phyloP scores from a whole-genome alignment of 1,284 basidiomycete genomes.

The Fistulinella cinereoalba region DNA sequence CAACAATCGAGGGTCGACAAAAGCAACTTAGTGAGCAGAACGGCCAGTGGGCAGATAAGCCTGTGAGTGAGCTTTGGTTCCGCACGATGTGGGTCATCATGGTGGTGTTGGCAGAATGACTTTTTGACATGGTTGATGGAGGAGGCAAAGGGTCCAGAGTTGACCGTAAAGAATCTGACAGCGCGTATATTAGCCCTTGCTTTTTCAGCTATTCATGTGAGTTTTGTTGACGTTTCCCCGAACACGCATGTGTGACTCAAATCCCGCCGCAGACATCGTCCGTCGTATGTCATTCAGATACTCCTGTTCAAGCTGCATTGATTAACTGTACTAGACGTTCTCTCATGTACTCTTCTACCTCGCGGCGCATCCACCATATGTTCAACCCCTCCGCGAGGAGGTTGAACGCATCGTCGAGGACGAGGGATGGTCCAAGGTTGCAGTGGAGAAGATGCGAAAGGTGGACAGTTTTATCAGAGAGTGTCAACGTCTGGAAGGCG shows the following conservation, averaged over 20 bases:
- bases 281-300: neutral
- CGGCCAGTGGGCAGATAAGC: neutral
- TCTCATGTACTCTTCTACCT: slow-evolving; percentile 38
- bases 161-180: slow-evolving; percentile 27
- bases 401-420: slow-evolving; percentile 28
- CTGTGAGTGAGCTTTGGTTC: too few species aligned
- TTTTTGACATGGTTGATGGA: slow-evolving; percentile 46
- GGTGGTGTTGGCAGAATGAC: slow-evolving; percentile 2
- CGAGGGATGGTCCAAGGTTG: slow-evolving; percentile 44
- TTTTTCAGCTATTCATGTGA: slow-evolving; percentile 39
- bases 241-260: too few species aligned
- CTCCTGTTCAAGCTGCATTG: neutral
- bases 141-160: slow-evolving; percentile 32
- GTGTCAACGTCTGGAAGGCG: neutral
- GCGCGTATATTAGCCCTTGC: slow-evolving; percentile 35
- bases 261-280: neutral
- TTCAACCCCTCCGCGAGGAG: slow-evolving; percentile 41
- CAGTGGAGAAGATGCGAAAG: slow-evolving; percentile 40
- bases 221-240: neutral
- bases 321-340: slow-evolving; percentile 20
- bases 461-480: slow-evolving; percentile 49
- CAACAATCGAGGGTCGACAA: neutral
- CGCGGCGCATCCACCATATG: slow-evolving; percentile 37
- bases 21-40: neutral
- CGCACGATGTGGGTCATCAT: too few species aligned